phyloP scores from a whole-genome alignment of 148 eudicot species.

The Diospyros lotus region DNA sequence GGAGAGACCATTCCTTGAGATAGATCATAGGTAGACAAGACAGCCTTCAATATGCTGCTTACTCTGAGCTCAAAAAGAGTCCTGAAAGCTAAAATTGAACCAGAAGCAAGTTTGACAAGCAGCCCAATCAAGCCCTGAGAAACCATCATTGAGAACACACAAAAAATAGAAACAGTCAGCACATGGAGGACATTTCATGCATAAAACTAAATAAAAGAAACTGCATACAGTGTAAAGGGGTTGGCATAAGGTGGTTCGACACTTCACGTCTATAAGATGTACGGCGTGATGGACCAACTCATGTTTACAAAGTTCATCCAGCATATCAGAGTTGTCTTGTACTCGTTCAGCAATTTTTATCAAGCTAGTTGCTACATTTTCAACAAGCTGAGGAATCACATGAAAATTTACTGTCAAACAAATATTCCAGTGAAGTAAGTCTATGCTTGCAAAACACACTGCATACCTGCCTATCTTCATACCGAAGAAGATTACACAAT shows the following conservation, averaged over 20 bases:
- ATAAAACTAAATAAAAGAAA: neutral
- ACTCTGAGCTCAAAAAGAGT: constrained; percentile 72
- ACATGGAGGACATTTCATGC: neutral
- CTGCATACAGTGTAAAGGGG: constrained; percentile 55
- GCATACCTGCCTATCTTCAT: constrained; percentile 83
- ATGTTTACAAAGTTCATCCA: constrained; percentile 64
- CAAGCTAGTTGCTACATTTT: constrained; percentile 76
- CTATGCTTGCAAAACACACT: constrained; percentile 9
- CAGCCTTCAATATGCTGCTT: constrained; percentile 59
- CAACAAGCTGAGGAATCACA: constrained; percentile 65
- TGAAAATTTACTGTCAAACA: constrained; percentile 4
- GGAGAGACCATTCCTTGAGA: constrained; percentile 55
- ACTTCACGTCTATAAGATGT: constrained; percentile 57
- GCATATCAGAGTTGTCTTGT: constrained; percentile 49
- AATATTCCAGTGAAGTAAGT: neutral
- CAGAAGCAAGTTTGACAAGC: constrained; percentile 76
- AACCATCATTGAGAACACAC: neutral
- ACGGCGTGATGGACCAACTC: constrained; percentile 64
- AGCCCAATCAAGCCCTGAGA: constrained; percentile 72
- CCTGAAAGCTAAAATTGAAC: constrained; percentile 67
- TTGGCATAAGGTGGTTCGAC: constrained; percentile 60
- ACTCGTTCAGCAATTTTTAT: constrained; percentile 67
- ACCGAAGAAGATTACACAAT: constrained; percentile 78
- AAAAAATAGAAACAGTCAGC: neutral
- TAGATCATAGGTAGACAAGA: constrained; percentile 49